Percentiles rank a stretch among this genome's conserved stretches.
Conservation (phyloP, 2,329 filamentous ascomycete genomes). For the Aspergillus pseudoviridinutans region DNA sequence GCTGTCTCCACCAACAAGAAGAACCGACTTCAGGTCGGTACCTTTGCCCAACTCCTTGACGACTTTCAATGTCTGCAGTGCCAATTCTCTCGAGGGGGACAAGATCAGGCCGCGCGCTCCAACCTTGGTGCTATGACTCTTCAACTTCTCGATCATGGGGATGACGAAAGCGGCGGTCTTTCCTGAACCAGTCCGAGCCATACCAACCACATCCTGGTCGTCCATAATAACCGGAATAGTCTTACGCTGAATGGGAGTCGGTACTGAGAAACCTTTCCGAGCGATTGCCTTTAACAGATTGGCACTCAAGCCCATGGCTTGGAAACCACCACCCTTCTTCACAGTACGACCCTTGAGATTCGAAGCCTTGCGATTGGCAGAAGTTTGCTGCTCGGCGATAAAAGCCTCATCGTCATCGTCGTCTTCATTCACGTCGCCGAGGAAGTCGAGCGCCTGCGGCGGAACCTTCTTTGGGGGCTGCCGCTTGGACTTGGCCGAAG, state of each 20-base stretch:
- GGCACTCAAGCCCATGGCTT: slow-evolving; percentile 84
- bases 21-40: slow-evolving; percentile 83
- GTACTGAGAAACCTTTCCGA: slow-evolving; percentile 90
- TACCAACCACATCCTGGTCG: slow-evolving; percentile 92
- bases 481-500: slow-evolving; percentile 47
- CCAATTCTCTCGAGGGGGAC: slow-evolving; percentile 89
- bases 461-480: slow-evolving; percentile 38
- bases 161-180: slow-evolving; percentile 98
- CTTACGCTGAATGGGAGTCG: slow-evolving; percentile 95
- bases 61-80: slow-evolving; percentile 91
- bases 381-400: slow-evolving; percentile 81
- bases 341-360: slow-evolving; percentile 80
- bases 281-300: slow-evolving; percentile 86
- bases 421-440: slow-evolving; percentile 57
- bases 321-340: slow-evolving; percentile 95
- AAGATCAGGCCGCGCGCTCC: slow-evolving; percentile 83
- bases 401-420: slow-evolving; percentile 72
- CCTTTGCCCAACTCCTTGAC: slow-evolving; percentile 90
- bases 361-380: slow-evolving; percentile 78
- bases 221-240: slow-evolving; percentile 89
- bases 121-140: slow-evolving; percentile 79
- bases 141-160: slow-evolving; percentile 93
- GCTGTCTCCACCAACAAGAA: slow-evolving; percentile 92
- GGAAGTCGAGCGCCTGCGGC: slow-evolving; percentile 46
- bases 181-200: slow-evolving; percentile 97